Conservation (phyloP, 2,329 filamentous ascomycete genomes). For the Colletotrichum euphorbiae region DNA sequence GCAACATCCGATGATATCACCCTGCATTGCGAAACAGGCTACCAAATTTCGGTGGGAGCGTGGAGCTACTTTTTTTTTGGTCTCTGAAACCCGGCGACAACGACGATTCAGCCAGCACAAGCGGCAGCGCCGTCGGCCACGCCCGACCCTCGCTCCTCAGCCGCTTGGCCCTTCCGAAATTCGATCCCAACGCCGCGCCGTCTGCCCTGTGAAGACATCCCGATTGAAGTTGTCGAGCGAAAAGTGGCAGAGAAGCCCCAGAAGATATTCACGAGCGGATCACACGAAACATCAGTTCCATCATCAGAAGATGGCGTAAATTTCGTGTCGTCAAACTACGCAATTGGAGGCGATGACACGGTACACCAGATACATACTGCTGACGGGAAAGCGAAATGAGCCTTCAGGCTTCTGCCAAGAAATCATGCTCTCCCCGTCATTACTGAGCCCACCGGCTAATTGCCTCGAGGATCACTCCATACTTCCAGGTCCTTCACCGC, state of each 20-base stretch:
- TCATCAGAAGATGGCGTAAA: background rate
- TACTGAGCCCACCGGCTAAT: background rate
- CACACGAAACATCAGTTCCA: too few species aligned
- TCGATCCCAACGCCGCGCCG: background rate
- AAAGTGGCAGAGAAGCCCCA: too few species aligned
- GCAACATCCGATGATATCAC: constrained; percentile 20
- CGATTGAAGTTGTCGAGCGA: too few species aligned
- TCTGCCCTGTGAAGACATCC: background rate
- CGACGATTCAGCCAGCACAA: too few species aligned
- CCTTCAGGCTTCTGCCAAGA: constrained; percentile 8
- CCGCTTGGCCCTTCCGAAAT: constrained; percentile 11
- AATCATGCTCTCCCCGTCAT: background rate
- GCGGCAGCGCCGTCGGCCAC: too few species aligned
- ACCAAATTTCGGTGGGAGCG: constrained; percentile 5
- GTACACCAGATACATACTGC: background rate
- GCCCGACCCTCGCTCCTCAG: constrained; percentile 3
- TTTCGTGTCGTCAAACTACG: background rate
- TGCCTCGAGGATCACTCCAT: background rate
- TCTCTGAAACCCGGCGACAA: constrained; percentile 13
- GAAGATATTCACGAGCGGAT: too few species aligned
- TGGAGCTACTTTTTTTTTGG: constrained; percentile 7
- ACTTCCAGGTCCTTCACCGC: background rate
- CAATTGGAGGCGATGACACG: background rate
- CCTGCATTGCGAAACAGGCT: constrained; percentile 9
- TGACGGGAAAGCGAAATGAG: background rate